Conservation (phyloP, 257 asterid species). For the Penstemon eatonii region DNA sequence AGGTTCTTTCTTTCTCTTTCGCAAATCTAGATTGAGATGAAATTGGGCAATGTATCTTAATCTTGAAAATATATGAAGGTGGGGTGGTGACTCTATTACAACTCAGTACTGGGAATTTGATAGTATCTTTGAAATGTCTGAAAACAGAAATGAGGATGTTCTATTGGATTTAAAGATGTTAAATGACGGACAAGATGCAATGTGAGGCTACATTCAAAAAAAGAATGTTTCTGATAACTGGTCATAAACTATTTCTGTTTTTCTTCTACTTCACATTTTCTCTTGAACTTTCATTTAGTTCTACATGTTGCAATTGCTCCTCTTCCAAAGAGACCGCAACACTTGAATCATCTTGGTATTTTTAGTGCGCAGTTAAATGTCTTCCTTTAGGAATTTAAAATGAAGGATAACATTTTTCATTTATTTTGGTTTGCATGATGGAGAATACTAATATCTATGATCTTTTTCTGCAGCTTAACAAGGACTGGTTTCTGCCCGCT, state of each 20-base stretch:
- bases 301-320: not conserved
- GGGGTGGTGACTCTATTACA: too few relatives aligned
- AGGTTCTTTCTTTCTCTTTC: constrained; percentile 1
- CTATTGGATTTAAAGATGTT: not conserved
- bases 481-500: constrained; percentile 75
- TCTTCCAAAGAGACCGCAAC: not conserved
- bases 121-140: not conserved
- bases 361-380: constrained; percentile 1
- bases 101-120: constrained; percentile 1
- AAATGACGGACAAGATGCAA: not conserved
- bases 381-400: not conserved
- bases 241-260: not conserved
- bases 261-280: not conserved
- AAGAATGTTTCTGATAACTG: too few relatives aligned
- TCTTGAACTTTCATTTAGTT: not conserved
- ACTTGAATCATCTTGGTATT: not conserved
- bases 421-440: constrained; percentile 5
- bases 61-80: too few relatives aligned
- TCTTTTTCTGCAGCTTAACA: constrained; percentile 57
- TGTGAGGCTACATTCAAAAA: too few relatives aligned
- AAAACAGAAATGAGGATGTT: not conserved
- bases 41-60: not conserved
- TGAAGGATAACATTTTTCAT: not conserved
- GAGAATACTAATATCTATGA: not conserved
- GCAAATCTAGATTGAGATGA: constrained; percentile 4